Evolutionary conservation across 768 basidiomycete genomes (phyloP).

Genomic region (Leccinum longicurvipes): DNA sequence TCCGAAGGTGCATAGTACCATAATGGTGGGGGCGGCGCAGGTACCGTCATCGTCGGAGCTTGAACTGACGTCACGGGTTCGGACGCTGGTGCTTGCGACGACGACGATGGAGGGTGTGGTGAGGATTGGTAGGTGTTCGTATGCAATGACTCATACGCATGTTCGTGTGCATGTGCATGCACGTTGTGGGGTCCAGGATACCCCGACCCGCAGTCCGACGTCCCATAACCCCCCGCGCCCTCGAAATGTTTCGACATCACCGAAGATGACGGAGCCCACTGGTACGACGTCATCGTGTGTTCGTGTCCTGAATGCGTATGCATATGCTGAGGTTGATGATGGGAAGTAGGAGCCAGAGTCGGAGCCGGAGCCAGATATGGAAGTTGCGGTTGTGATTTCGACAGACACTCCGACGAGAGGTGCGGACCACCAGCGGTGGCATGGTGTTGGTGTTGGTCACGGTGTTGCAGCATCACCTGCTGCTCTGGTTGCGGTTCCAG

Average conservation of each 20-base stretch:
- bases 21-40: not conserved
- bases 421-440: slow-evolving; percentile 1
- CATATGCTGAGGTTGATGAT: not conserved
- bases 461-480: slow-evolving; percentile 12
- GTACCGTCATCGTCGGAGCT: not conserved
- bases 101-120: not conserved
- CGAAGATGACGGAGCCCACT: slow-evolving; percentile 15
- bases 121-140: not conserved
- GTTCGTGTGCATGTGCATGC: slow-evolving; percentile 13
- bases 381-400: not conserved
- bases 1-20: no score
- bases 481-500: slow-evolving; percentile 4
- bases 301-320: slow-evolving; percentile 16
- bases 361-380: not conserved
- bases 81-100: not conserved
- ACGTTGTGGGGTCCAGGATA: not conserved
- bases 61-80: not conserved
- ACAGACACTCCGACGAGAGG: not conserved
- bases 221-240: not conserved
- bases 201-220: not conserved
- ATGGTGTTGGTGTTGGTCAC: slow-evolving; percentile 2
- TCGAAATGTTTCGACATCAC: slow-evolving; percentile 2
- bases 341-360: not conserved
- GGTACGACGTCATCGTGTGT: slow-evolving; percentile 9
- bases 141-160: slow-evolving; percentile 1